A percentile compares a stretch with the other conserved stretches of the same genome.
Conservation (phyloP, 2,329 filamentous ascomycete species). For the Fusarium sp. region DNA sequence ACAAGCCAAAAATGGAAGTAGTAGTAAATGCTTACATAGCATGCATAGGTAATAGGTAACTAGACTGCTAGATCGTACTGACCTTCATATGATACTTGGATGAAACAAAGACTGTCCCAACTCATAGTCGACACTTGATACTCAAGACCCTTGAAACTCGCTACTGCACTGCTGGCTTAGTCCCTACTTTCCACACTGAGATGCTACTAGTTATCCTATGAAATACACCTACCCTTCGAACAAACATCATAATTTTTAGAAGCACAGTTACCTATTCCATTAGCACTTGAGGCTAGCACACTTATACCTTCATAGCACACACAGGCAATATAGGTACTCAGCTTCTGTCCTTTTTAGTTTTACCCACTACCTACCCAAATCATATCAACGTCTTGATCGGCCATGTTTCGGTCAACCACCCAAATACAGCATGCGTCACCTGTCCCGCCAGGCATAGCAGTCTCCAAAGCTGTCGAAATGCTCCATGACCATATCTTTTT, state of each 20-base stretch:
- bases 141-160: neutral
- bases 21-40: neutral
- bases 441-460: slow-evolving; percentile 56
- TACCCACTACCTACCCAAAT: neutral
- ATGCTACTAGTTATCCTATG: neutral
- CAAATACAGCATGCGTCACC: slow-evolving; percentile 58
- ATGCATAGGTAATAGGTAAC: too few species aligned
- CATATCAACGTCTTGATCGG: neutral
- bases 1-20: neutral
- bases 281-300: neutral
- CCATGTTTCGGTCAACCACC: slow-evolving; percentile 60
- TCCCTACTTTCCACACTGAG: neutral
- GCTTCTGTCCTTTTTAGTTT: neutral
- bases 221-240: neutral
- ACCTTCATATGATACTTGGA: neutral
- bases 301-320: neutral
- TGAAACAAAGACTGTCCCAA: slow-evolving; percentile 10
- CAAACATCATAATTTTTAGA: neutral
- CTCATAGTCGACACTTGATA: neutral
- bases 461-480: slow-evolving; percentile 55
- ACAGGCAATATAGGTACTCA: neutral
- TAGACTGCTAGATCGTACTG: too few species aligned
- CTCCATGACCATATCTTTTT: slow-evolving; percentile 67
- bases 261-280: neutral
- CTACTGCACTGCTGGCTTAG: neutral